These are phyloP conservation scores for Papiliotrema laurentii DNA, from an alignment of 1,284 basidiomycete genomes.

Conservation along the genomic window DNA sequence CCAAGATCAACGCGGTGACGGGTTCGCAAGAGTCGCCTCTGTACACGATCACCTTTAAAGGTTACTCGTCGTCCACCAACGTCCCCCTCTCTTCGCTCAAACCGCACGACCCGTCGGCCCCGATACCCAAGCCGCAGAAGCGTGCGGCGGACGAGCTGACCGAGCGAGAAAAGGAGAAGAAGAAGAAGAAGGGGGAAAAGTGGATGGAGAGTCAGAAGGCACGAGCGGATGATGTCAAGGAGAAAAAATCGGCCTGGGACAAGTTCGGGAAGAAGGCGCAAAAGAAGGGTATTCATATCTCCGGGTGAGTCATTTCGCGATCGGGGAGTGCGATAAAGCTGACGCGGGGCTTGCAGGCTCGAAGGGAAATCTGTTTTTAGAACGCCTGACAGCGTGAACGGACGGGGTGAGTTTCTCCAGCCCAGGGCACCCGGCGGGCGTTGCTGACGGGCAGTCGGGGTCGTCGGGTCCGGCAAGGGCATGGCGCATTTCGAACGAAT, in stretches of 20 bases:
- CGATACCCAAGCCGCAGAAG: conserved; percentile 57
- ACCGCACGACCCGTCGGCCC: conserved; percentile 47
- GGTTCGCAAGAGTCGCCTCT: conserved; percentile 79
- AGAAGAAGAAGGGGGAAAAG: conserved; percentile 96
- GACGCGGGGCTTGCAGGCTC: conserved; percentile 44
- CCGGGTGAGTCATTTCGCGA: conserved; percentile 61
- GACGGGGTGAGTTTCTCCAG: conserved; percentile 40
- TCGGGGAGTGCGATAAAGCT: neutral
- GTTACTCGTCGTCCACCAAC: conserved; percentile 91
- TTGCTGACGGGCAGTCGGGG: conserved; percentile 63
- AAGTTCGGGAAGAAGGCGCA: conserved; percentile 96
- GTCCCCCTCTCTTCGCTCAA: conserved; percentile 71
- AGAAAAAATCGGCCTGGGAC: conserved; percentile 91
- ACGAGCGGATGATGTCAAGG: conserved; percentile 82
- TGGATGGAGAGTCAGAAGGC: conserved; percentile 79
- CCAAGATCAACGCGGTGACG: conserved; percentile 79
- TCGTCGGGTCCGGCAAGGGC: conserved; percentile 87
- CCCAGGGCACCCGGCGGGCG: no score
- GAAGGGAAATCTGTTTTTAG: conserved; percentile 91
- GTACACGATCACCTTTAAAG: conserved; percentile 91
- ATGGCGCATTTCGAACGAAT: conserved; percentile 73
- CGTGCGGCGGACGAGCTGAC: conserved; percentile 73
- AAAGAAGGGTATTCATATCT: conserved; percentile 86
- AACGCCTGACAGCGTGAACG: conserved; percentile 89
- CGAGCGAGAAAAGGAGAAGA: conserved; percentile 75